phyloP scores from a whole-genome alignment of 176 grass and related monocot genomes.

The Chrysopogon serrulatus region DNA sequence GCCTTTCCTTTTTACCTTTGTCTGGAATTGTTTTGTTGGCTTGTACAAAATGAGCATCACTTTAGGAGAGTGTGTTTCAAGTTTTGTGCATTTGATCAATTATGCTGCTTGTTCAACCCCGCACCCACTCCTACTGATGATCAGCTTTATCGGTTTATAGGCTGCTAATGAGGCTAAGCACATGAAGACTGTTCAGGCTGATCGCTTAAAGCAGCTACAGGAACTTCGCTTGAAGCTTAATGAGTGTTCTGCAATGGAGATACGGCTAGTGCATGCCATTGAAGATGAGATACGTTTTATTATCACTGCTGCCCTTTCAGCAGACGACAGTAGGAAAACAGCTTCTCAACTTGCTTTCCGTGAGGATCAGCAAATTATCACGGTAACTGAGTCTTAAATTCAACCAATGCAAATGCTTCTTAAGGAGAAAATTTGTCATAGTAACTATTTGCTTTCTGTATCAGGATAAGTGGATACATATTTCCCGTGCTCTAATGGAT shows the following conservation, averaged over 20 bases:
- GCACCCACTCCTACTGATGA: neutral
- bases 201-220: slow-evolving; percentile 71
- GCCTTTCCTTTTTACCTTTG: neutral
- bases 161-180: slow-evolving; percentile 76
- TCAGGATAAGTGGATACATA: slow-evolving; percentile 97
- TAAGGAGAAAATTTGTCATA: slow-evolving; percentile 10
- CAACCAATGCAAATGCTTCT: slow-evolving; percentile 31
- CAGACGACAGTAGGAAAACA: slow-evolving; percentile 76
- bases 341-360: slow-evolving; percentile 72
- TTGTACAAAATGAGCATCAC: neutral
- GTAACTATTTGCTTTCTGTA: slow-evolving; percentile 10
- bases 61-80: slow-evolving; percentile 12
- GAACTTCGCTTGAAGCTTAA: slow-evolving; percentile 68
- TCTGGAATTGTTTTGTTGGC: neutral
- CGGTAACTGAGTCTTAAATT: slow-evolving; percentile 26
- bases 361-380: slow-evolving; percentile 88
- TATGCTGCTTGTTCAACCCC: neutral
- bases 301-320: slow-evolving; percentile 60
- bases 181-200: slow-evolving; percentile 62
- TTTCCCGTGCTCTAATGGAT: slow-evolving; percentile 80
- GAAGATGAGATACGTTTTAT: slow-evolving; percentile 80
- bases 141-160: slow-evolving; percentile 36
- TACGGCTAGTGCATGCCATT: slow-evolving; percentile 38
- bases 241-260: slow-evolving; percentile 4
- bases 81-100: neutral